Evolutionary conservation across 2,329 filamentous ascomycete genomes (phyloP), one percentile per base, ranked within the genome.

Genomic region (Colletotrichum nymphaeae): DNA sequence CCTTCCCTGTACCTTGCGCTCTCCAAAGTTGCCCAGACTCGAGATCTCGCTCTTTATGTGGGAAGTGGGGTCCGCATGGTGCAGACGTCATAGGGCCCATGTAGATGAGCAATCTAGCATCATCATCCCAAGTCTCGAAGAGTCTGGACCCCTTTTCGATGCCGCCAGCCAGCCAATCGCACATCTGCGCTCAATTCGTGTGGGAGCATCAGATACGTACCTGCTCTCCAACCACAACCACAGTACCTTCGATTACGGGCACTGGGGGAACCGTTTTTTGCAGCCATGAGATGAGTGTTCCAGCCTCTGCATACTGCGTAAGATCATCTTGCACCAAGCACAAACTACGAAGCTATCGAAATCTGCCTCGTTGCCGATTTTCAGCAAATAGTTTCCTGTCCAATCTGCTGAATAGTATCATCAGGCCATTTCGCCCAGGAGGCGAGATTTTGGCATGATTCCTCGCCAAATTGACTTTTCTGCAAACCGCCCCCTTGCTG

Each of bases 121-220:
- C 71, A 72, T 73, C 71, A 60, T 67, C 67, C 58, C 63, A 63
- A 63, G 52, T 59, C 59, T 73, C 53, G 59, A 59, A 66, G 58
- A 73, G 71, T 71, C 71, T 71, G 62, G 71, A 72, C 71, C 71
- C 71, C 55, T 73, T 67, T 67, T 62, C 60, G 46, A 62, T 11
- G 8, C 56, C 19, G n/a, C 24, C 49, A 12, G 3, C 22, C 49
- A 62, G 59, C 71, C 71, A 73, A 73, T 73, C 66, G 59, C 53
- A 12, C 42, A 5, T n/a, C 28, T 19, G 58, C 32, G 28, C n/a
- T 28, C 32, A 49, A 5, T 55, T 58, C 8, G 70, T 60, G 59
- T 72, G 59, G 69, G 49, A 59, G 59, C 58, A 64, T 35, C 35
- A 55, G 46, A 19, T 19, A 46, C 19, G 11, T 26, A 9, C 19